Percentiles rank a stretch among this genome's conserved stretches.
phyloP scores from a whole-genome alignment of 2,329 filamentous ascomycete genomes.

The Pseudocercospora vitis region DNA sequence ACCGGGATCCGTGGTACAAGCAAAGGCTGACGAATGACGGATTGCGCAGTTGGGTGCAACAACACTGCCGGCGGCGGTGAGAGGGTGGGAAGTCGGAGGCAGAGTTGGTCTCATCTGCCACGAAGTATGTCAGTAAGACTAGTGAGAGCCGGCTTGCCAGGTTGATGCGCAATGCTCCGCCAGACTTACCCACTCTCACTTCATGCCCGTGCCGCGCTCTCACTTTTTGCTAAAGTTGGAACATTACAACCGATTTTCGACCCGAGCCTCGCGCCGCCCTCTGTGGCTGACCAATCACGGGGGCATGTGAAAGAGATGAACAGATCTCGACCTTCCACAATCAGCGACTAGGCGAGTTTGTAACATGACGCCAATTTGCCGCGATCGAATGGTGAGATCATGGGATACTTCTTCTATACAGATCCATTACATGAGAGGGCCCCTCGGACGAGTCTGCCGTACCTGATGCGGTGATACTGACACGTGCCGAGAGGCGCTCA shows the following conservation, averaged over 20 bases:
- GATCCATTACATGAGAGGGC: no score
- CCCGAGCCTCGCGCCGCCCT: not conserved
- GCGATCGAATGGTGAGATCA: no score
- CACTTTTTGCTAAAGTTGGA: not conserved
- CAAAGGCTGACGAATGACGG: not conserved
- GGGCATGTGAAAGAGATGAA: not conserved
- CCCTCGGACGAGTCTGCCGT: no score
- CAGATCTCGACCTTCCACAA: not conserved
- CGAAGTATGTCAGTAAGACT: not conserved
- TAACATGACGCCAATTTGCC: not conserved
- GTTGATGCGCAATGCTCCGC: not conserved
- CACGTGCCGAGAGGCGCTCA: conserved; percentile 4
- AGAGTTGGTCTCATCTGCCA: not conserved
- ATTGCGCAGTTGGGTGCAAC: not conserved
- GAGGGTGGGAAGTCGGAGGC: not conserved
- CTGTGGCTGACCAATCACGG: not conserved
- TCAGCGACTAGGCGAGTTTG: not conserved
- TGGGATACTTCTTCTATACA: no score
- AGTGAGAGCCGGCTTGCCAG: not conserved
- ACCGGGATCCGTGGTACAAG: not conserved
- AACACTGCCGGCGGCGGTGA: not conserved
- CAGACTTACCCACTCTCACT: not conserved
- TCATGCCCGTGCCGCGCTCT: not conserved
- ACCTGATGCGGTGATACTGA: conserved; percentile 3
- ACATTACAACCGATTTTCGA: not conserved